These are phyloP conservation scores for Penicillium capsulatum DNA, from an alignment of 2,329 filamentous ascomycete genomes.

Conservation along the genomic window DNA sequence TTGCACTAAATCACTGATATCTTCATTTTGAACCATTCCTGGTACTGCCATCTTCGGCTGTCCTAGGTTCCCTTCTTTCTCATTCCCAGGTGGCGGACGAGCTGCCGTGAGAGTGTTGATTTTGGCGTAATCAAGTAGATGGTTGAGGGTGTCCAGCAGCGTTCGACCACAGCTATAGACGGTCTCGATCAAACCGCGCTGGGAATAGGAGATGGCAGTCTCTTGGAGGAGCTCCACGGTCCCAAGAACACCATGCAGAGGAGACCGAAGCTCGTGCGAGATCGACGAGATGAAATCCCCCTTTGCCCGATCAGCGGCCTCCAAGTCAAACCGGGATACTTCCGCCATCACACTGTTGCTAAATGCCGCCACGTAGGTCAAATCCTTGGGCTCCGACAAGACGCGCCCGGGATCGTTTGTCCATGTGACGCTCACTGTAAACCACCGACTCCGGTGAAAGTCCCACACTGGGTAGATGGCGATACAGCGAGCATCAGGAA, in stretches of 20 bases:
- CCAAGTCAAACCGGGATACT: constrained; percentile 27
- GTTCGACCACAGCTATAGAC: constrained; percentile 42
- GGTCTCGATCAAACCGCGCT: constrained; percentile 32
- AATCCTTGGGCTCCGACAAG: constrained; percentile 25
- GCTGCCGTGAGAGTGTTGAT: constrained; percentile 22
- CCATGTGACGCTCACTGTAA: constrained; percentile 29
- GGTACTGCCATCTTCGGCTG: constrained; percentile 1
- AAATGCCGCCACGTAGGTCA: constrained; percentile 30
- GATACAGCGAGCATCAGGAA: constrained; percentile 27
- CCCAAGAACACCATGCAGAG: constrained; percentile 36
- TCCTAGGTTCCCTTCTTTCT: not conserved
- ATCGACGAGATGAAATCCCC: constrained; percentile 33
- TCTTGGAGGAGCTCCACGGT: constrained; percentile 33
- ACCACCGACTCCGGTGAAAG: constrained; percentile 27
- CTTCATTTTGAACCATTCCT: constrained; percentile 7
- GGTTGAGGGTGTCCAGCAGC: constrained; percentile 42
- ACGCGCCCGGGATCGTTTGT: constrained; percentile 25
- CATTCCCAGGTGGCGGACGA: not conserved
- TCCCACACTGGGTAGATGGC: constrained; percentile 34
- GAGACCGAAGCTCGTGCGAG: constrained; percentile 35
- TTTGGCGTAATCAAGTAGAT: constrained; percentile 33
- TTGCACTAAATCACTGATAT: constrained; percentile 14
- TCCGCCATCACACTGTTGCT: constrained; percentile 35
- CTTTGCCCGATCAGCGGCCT: constrained; percentile 31
- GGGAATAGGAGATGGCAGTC: constrained; percentile 24